Evolutionary conservation across 2,329 filamentous ascomycete genomes (phyloP).

Genomic region (Botrytis fragariae): DNA sequence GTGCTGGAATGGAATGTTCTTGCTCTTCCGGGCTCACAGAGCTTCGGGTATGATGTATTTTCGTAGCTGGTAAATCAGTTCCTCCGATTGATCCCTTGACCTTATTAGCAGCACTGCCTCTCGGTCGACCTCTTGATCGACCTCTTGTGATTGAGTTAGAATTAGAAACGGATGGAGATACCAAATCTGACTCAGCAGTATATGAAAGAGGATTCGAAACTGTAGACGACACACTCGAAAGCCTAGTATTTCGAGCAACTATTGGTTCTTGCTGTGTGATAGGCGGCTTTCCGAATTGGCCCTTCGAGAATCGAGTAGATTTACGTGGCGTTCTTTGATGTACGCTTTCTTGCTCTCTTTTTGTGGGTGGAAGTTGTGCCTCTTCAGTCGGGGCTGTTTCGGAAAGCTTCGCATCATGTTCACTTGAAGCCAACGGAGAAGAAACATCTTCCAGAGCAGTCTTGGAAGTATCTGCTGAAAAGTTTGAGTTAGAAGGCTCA

Average conservation of each 20-base stretch:
- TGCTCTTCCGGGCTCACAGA: background rate
- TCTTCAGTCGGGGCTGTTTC: background rate
- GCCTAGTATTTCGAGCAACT: background rate
- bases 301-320: slow-evolving; percentile 17
- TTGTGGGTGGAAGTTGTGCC: background rate
- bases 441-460: background rate
- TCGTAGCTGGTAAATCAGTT: background rate
- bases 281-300: background rate
- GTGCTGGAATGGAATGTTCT: slow-evolving; percentile 15
- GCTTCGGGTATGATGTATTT: slow-evolving; percentile 4
- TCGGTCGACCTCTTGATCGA: background rate
- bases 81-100: background rate
- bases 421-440: background rate
- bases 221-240: slow-evolving; percentile 3
- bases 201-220: background rate
- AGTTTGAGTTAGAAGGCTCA: background rate
- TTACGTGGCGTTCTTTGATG: background rate
- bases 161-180: background rate
- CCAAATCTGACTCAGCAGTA: background rate
- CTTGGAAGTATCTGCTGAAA: background rate
- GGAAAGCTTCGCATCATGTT: background rate
- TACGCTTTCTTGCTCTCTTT: background rate
- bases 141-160: background rate
- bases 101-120: background rate
- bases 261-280: background rate